Percentiles rank a stretch among this genome's conserved stretches.
Evolutionary conservation across 2,329 filamentous ascomycete species (phyloP).

Genomic region (Remersonia thermophila): DNA sequence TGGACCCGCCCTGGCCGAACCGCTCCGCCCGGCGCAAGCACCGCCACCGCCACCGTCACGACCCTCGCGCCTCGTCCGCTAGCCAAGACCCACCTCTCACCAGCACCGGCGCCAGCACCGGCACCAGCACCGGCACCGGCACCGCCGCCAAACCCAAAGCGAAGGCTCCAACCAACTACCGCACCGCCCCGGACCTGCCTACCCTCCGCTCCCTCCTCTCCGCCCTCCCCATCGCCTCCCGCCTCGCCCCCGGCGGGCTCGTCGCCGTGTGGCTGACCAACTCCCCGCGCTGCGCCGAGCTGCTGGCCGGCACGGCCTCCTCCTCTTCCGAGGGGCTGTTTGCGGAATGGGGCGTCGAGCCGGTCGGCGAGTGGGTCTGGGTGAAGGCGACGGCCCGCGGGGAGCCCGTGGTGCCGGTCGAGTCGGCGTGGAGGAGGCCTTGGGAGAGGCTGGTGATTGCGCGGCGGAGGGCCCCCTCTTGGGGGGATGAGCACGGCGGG

Average conservation of each 20-base stretch:
- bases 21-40: slow-evolving; percentile 51
- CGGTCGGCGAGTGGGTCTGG: slow-evolving; percentile 66
- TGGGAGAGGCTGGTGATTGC: slow-evolving; percentile 64
- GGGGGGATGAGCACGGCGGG: too few species aligned
- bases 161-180: slow-evolving; percentile 22
- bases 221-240: slow-evolving; percentile 42
- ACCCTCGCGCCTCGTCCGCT: too few species aligned
- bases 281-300: slow-evolving; percentile 44
- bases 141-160: too few species aligned
- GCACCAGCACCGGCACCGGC: neutral
- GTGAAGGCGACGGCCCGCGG: slow-evolving; percentile 57
- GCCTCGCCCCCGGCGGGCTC: slow-evolving; percentile 41
- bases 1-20: slow-evolving; percentile 77
- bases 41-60: slow-evolving; percentile 14
- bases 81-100: too few species aligned
- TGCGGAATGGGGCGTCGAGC: slow-evolving; percentile 51
- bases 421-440: slow-evolving; percentile 56
- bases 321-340: slow-evolving; percentile 54
- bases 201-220: slow-evolving; percentile 39
- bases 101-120: slow-evolving; percentile 38
- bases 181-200: slow-evolving; percentile 31
- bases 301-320: slow-evolving; percentile 37
- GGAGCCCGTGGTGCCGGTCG: slow-evolving; percentile 49
- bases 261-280: slow-evolving; percentile 73
- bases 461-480: slow-evolving; percentile 28